A percentile compares a stretch with the other conserved stretches of the same genome.
phyloP scores from a whole-genome alignment of 352 stramenopile genomes.

The Chrysophaeum taylorii region DNA sequence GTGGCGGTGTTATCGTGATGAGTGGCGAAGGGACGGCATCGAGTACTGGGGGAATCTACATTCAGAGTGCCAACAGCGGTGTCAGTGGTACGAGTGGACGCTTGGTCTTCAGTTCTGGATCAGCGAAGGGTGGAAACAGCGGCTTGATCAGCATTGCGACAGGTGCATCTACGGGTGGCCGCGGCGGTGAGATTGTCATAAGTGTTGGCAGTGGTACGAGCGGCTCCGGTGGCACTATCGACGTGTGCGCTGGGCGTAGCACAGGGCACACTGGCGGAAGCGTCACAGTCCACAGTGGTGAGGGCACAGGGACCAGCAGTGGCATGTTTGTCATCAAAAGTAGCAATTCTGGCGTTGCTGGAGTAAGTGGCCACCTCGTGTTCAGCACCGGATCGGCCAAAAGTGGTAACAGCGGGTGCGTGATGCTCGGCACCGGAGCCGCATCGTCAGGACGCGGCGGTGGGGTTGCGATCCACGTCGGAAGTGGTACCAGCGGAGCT shows the following conservation, averaged over 20 bases:
- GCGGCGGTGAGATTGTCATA: conserved; percentile 23
- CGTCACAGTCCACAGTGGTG: neutral
- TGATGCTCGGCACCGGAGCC: conserved; percentile 50
- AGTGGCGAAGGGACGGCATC: conserved; percentile 28
- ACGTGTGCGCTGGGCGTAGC: neutral
- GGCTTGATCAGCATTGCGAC: conserved; percentile 13
- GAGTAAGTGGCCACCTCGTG: conserved; percentile 32
- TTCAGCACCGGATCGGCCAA: conserved; percentile 36
- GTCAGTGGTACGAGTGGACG: neutral
- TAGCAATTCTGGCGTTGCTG: conserved; percentile 24
- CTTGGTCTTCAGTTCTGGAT: neutral
- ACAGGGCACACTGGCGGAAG: neutral
- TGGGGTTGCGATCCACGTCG: conserved; percentile 52
- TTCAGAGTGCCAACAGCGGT: conserved; percentile 16
- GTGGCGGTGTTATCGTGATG: conserved; percentile 29
- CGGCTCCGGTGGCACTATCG: conserved; percentile 20
- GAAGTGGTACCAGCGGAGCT: conserved; percentile 31
- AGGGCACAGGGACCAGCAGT: neutral
- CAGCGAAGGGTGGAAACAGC: neutral
- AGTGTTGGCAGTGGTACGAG: conserved; percentile 8
- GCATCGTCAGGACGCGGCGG: conserved; percentile 51
- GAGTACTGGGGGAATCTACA: conserved; percentile 29
- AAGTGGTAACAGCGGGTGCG: conserved; percentile 49
- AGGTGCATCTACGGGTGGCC: conserved; percentile 4
- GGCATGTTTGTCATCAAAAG: neutral